Evolutionary conservation across 2,329 filamentous ascomycete species (phyloP), one percentile per base, ranked within the genome.

Genomic region (Penicillium thymicola): DNA sequence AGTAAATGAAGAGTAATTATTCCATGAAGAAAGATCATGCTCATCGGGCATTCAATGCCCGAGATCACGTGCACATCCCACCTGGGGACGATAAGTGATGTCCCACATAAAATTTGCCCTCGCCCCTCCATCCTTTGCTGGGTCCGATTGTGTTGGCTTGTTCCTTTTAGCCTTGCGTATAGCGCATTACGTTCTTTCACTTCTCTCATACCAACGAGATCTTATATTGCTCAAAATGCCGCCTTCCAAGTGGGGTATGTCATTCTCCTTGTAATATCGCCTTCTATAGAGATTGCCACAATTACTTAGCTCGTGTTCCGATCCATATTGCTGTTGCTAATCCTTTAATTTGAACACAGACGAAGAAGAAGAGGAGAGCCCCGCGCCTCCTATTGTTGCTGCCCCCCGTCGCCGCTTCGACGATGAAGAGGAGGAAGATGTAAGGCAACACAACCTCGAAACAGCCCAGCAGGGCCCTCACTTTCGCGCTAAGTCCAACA

Each of bases 361-460:
- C 43, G 62, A 65, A 25, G 64, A 65, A 30, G 74, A 85, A 60
- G 85, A 87, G 65, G 81, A 81, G 64, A 81, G 78, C 63, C 78
- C 78, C 23, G 74, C 78, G 18, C 71, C 75, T 52, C 71, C 72
- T 49, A 75, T 79, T 51, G 74, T 79, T 47, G 75, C 79, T 43
- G 44, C 44, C 3, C 74, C 78, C 54, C 79, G 84, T 62, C 77
- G 83, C 74, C 91, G 94, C 79, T 96, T 96, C 71, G 92, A 94
- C 67, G 93, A 97, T 67, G 93, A 97, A 74, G 92, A 96, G 76
- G 88, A 82, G 54, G 87, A 92, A 34, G 90, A 95, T 76, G 92
- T 93, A 83, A 67, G 80, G 70, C 41, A 34, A 44, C n/a, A 18
- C 34, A n/a, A 18, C 50, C 25, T 30, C 45, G 21, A 48, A 36